Base-by-base conservation (phyloP, 352 stramenopile genomes). In the Globisporangium echinulatum region DNA sequence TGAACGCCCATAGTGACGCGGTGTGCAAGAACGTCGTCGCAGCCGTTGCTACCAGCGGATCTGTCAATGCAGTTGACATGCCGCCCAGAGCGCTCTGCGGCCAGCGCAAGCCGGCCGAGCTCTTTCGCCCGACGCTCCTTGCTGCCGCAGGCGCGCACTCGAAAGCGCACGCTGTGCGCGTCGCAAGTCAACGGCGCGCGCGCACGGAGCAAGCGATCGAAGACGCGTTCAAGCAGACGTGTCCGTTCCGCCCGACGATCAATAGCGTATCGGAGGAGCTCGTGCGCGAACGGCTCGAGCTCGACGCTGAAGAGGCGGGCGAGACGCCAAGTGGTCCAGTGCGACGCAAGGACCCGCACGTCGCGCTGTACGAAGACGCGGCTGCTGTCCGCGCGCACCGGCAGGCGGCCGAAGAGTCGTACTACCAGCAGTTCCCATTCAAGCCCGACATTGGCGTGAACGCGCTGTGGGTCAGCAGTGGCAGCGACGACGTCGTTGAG, bases 401-500 rank as follows among this genome's bases (percentile, higher is more conserved):
- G 0, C 68, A 88, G 37, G 75, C 75, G 13, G 66, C 67, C 5
- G 81, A 90, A 46, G 59, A 79, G 14, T 74, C 75, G 56, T 81
- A 88, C 56, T 54, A 85, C 17, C 72, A 69, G 47, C 79, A 88
- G 64, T 90, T 83, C 63, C 57, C 83, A 11, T 89, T 91, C 71
- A 89, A 89, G 58, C 83, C 83, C 17, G 69, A 92, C 59, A 91
- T 92, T 55, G 83, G 83, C 13, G 73, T 91, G 9, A 90, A 90
- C 55, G 59, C 78, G 36, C 64, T 89, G 1, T 91, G 82, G 82
- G 67, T 72, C 46, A 69, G 63, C 10, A 50, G 59, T 6, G 61
- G 75, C 33, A 62, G 68, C 11, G 75, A 69, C 1, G 81, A 84
- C 56, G 72, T 92, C 51, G 79, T 90, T 10, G 67, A 90, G 57